Base-by-base conservation (phyloP, 2,329 filamentous ascomycete genomes). In the Zelopaecilomyces penicillatus region DNA sequence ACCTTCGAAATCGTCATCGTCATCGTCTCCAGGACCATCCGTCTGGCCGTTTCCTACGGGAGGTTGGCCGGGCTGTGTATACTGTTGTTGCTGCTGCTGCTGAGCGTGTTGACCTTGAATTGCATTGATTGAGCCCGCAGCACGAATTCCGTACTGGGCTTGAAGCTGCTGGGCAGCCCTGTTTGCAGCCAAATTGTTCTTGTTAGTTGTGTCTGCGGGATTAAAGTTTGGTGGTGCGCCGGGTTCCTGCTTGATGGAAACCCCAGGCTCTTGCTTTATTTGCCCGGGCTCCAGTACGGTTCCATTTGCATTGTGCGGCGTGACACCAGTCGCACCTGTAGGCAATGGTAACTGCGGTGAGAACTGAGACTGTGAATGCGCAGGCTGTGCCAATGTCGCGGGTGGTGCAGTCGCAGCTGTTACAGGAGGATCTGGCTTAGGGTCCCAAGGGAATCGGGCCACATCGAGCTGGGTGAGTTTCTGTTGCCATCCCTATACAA, bases 391-490 rank as follows among this genome's bases (percentile, higher is more conserved):
- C 29, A 57, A 42, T 37, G 49, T 37, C 30, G 54, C 49, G 37
- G 58, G 46, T 27, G 54, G 50, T 54, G 61, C 40, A 59, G 66
- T 51, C 58, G 67, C 60, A 63, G 58, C 50, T 51, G 59, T 53
- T 26, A 57, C 52, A 11, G 60, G 52, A n/a, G 78, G 76, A 42
- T 85, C 82, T 41, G 85, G 83, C 60, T 85, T 83, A 37, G 93
- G 91, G 61, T 98, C 93, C 93, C 93, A 98, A 8, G 93, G 91
- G 63, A 97, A 96, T 46, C 79, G 73, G 48, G 93, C 93, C 50
- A 97, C 84, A 53, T 85, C 81, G 53, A 94, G 81, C 54, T 82
- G 80, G 1, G 90, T 85, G 32, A 98, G 76, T 67, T 94, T 96
- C 57, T 83, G 76, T 73, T 97, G 90, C 93, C 93, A 98, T 69